phyloP scores from a whole-genome alignment of 2,329 filamentous ascomycete species.

The Talaromyces marneffei region DNA sequence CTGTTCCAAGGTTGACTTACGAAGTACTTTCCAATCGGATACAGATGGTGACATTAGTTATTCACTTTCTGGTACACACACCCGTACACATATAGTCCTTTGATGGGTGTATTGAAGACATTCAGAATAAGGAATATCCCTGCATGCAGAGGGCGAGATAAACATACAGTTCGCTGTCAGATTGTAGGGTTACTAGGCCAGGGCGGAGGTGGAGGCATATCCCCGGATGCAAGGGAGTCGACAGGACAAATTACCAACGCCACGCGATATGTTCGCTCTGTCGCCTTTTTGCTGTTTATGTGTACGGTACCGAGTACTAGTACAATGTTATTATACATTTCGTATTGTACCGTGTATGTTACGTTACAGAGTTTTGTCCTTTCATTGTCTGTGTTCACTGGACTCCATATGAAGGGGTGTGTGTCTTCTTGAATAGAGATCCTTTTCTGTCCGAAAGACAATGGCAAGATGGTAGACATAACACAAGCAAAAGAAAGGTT shows the following conservation, averaged over 20 bases:
- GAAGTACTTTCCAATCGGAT: background rate
- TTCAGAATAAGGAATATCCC: background rate
- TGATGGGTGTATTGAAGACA: background rate
- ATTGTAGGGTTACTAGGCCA: background rate
- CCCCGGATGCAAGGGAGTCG: conserved; percentile 9
- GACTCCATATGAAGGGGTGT: no score
- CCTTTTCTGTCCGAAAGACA: background rate
- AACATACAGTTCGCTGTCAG: background rate
- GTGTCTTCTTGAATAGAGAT: no score
- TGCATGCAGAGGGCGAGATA: background rate
- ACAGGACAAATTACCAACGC: conserved; percentile 2
- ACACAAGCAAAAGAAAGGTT: background rate
- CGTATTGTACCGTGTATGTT: background rate
- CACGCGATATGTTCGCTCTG: conserved; percentile 3
- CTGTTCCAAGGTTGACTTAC: background rate
- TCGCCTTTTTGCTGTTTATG: background rate
- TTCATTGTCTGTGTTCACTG: background rate
- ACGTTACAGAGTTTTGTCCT: background rate
- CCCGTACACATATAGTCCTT: background rate
- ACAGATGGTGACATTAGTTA: background rate
- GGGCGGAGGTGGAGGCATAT: conserved; percentile 5
- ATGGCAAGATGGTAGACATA: background rate
- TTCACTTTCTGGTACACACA: background rate
- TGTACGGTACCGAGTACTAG: background rate
- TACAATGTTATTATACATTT: background rate